A percentile compares a stretch with the other conserved stretches of the same genome.
These are phyloP conservation scores for Colletotrichum chrysophilum DNA, from an alignment of 2,329 filamentous ascomycete genomes.

Conservation along the genomic window DNA sequence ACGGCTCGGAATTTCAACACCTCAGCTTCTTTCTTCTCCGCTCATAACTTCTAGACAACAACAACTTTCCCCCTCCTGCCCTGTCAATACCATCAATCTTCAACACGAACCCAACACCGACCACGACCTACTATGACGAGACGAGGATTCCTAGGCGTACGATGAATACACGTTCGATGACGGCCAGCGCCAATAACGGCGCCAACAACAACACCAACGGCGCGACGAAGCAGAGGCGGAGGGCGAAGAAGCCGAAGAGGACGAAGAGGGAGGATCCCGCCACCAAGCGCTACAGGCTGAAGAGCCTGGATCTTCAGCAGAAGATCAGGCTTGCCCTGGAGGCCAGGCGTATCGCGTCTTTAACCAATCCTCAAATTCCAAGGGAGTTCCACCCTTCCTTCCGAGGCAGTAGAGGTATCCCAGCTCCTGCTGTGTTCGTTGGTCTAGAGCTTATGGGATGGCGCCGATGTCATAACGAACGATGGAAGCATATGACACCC, in stretches of 20 bases:
- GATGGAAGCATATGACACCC: neutral
- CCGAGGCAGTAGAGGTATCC: neutral
- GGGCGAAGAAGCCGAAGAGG: neutral
- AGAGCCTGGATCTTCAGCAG: neutral
- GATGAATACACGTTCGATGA: neutral
- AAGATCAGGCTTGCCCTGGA: neutral
- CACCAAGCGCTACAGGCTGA: neutral
- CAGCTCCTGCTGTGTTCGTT: neutral
- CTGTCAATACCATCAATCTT: neutral
- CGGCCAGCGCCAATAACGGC: neutral
- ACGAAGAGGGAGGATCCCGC: neutral
- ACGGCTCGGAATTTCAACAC: neutral
- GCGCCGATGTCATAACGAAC: neutral
- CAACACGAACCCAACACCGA: neutral
- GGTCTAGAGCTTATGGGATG: neutral
- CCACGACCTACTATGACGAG: neutral
- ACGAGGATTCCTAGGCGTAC: neutral
- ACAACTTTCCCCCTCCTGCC: neutral
- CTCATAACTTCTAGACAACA: neutral
- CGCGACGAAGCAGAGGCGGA: neutral
- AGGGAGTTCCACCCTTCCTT: neutral
- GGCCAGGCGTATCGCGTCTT: neutral
- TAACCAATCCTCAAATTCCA: accelerated
- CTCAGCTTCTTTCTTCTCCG: neutral
- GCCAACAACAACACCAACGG: neutral